Percentiles rank a stretch among this genome's conserved stretches.
phyloP scores from a whole-genome alignment of 108 stramenopile species.

The Ochromonas danica region DNA sequence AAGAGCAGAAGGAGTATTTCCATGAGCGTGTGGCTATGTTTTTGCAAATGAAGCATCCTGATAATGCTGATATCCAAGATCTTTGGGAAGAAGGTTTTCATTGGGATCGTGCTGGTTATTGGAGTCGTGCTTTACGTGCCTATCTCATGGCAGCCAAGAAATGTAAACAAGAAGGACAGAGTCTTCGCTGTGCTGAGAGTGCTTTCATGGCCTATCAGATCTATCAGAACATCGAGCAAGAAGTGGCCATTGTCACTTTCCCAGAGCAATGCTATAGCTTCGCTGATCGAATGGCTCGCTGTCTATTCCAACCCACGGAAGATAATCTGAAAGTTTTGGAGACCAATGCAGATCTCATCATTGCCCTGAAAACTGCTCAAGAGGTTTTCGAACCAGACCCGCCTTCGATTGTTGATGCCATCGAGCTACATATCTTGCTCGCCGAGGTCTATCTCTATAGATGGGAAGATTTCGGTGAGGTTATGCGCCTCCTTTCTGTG shows the following conservation, averaged over 20 bases:
- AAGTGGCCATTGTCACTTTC: neutral
- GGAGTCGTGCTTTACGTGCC: neutral
- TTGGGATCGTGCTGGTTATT: neutral
- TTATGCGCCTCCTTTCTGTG: neutral
- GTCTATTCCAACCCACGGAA: neutral
- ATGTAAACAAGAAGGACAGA: neutral
- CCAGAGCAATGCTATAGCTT: neutral
- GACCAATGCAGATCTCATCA: neutral
- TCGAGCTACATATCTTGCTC: neutral
- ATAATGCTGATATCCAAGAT: neutral
- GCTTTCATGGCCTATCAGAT: neutral
- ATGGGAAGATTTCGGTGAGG: neutral
- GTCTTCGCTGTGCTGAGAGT: neutral
- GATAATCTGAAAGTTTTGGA: too few species aligned
- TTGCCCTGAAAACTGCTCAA: neutral
- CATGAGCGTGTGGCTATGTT: neutral
- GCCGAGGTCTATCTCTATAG: neutral
- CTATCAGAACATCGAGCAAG: neutral
- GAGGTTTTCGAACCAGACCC: neutral
- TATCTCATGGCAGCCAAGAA: neutral
- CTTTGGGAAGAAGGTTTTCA: conserved; percentile 6
- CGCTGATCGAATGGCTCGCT: neutral
- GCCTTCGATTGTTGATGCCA: neutral
- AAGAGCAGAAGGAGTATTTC: neutral
- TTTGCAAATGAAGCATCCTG: neutral